phyloP scores from a whole-genome alignment of 108 stramenopile species.

The Phaeodactylum tricornutum region DNA sequence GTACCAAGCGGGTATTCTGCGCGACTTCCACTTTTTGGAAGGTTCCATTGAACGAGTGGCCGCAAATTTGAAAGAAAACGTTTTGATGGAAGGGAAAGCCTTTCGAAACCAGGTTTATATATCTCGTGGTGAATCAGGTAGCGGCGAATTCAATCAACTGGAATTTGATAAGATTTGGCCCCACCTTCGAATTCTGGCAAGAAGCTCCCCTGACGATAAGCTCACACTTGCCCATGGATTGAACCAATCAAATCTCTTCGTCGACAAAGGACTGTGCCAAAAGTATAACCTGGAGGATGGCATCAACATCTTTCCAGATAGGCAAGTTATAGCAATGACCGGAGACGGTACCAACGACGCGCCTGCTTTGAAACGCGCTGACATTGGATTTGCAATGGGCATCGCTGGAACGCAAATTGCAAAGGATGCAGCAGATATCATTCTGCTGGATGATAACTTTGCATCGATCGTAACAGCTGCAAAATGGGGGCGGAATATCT shows the following conservation, averaged over 20 bases:
- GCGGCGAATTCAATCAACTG: constrained; percentile 68
- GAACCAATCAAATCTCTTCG: constrained; percentile 70
- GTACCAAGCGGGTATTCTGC: constrained; percentile 70
- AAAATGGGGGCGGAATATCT: constrained; percentile 96
- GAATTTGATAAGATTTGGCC: constrained; percentile 85
- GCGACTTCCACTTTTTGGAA: constrained; percentile 53
- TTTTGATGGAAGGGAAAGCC: constrained; percentile 72
- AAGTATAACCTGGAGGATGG: constrained; percentile 31
- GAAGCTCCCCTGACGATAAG: constrained; percentile 77
- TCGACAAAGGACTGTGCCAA: constrained; percentile 37
- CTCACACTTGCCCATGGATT: constrained; percentile 78
- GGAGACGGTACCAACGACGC: constrained; percentile 99
- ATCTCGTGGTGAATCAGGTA: constrained; percentile 31
- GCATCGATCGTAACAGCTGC: constrained; percentile 96
- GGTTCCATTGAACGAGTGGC: constrained; percentile 54
- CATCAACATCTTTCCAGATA: constrained; percentile 70
- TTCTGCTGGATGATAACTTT: constrained; percentile 95
- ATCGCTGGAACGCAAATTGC: constrained; percentile 97
- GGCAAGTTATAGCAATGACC: constrained; percentile 95
- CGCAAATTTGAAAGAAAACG: constrained; percentile 58
- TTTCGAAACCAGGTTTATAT: constrained; percentile 60
- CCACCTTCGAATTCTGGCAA: constrained; percentile 60
- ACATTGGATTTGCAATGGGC: constrained; percentile 99
- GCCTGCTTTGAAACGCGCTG: constrained; percentile 93
- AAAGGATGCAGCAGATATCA: constrained; percentile 89